Evolutionary conservation across 23 red algal genomes (phyloP), one percentile per base, ranked within the genome.

Genomic region (Gracilariopsis chorda): DNA sequence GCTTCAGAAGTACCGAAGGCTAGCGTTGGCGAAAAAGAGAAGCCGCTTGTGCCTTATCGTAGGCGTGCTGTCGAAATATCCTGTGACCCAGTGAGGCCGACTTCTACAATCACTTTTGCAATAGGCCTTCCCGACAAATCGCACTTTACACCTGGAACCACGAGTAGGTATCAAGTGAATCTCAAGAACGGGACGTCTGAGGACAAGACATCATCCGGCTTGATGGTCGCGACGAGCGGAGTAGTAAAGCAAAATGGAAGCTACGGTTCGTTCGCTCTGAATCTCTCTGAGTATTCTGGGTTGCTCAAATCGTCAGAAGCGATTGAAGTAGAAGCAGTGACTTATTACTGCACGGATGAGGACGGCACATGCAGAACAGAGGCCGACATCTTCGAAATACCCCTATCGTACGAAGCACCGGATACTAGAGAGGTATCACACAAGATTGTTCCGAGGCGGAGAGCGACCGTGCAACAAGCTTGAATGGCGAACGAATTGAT

Each of bases 291-390:
- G 16, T 77, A 43, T 46, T 78, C 52, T 13, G 43, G 33, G 0
- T 25, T n/a, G 0, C 29, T 86, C 28, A 52, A 37, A 20, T 12
- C 17, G 43, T 61, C 46, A 24, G 62, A 86, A 39, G 30, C 17
- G 13, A 49, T 89, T 7, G 85, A 89, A 35, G 69, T 89, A 58
- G 85, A 89, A 62, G 24, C 70, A 6, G 85, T 89, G 4, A 89
- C 85, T 25, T 89, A 89, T 51, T 89, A 89, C 29, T 89, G 85
- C 51, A 89, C 85, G 36, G 85, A 89, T 35, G 70, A 89, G 34
- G 85, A 89, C 59, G 85, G 51, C 16, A 69, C 69, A 35, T 89
- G 85, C 43, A 25, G 85, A 14, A 77, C 58, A 19, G 85, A 89
- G 58, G 48, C 85, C 41, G 85, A 89, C n/a, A 45, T 89, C 7